Evolutionary conservation across 176 grass and related monocot genomes (phyloP).

Genomic region (Carex littledalei): DNA sequence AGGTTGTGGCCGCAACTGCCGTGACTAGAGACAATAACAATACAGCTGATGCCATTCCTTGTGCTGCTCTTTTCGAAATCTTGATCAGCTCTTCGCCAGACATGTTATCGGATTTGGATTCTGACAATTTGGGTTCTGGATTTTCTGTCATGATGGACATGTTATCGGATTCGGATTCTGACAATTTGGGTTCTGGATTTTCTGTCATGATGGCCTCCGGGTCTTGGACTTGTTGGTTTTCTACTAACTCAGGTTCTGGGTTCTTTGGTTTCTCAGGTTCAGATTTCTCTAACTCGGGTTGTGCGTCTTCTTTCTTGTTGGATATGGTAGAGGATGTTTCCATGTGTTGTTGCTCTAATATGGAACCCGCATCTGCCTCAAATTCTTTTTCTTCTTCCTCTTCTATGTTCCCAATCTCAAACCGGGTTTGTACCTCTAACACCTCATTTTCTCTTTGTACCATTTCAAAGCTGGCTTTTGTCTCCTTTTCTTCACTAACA

Average conservation of each 20-base stretch:
- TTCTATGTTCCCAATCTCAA: background rate
- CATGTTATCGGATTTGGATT: background rate
- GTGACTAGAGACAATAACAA: slow-evolving; percentile 23
- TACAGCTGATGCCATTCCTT: slow-evolving; percentile 1
- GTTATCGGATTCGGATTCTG: background rate
- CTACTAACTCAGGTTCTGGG: background rate
- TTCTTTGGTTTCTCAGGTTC: slow-evolving; percentile 1
- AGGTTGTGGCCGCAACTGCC: slow-evolving; percentile 23
- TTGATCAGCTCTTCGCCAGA: slow-evolving; percentile 12
- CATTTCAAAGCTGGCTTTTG: background rate
- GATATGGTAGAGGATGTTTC: background rate
- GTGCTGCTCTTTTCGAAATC: slow-evolving; percentile 17
- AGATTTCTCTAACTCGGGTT: background rate
- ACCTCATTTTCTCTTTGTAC: slow-evolving; percentile 16
- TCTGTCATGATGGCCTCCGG: slow-evolving; percentile 23
- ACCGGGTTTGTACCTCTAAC: slow-evolving; percentile 6
- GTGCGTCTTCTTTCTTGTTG: background rate
- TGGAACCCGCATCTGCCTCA: background rate
- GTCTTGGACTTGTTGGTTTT: background rate
- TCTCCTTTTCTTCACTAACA: slow-evolving; percentile 11
- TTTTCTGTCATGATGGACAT: slow-evolving; percentile 21
- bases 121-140: slow-evolving; percentile 13
- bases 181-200: slow-evolving; percentile 16
- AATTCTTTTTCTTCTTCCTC: slow-evolving; percentile 8
- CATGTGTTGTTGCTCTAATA: background rate